A percentile compares a stretch with the other conserved stretches of the same genome.
Evolutionary conservation across 2,329 filamentous ascomycete species (phyloP).

Genomic region (Orbilia ellipsospora): DNA sequence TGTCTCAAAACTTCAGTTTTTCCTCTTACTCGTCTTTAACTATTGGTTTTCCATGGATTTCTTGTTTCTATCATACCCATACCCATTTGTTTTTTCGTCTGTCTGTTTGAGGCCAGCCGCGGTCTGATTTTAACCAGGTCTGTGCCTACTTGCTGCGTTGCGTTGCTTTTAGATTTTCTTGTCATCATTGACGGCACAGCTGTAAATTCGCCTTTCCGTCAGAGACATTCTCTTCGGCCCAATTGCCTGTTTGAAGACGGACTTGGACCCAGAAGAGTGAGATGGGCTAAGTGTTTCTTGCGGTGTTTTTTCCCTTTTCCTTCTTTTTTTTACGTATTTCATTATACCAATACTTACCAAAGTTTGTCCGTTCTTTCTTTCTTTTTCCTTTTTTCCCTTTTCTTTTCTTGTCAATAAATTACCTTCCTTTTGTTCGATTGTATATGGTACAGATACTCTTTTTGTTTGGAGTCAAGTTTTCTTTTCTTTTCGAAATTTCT

Average conservation of each 20-base stretch:
- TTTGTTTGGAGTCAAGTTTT: constrained; percentile 39
- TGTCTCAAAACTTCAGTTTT: constrained; percentile 41
- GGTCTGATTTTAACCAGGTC: constrained; percentile 1
- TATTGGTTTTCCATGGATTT: constrained; percentile 18
- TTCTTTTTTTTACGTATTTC: constrained; percentile 19
- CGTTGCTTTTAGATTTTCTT: constrained; percentile 27
- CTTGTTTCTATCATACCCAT: constrained; percentile 18
- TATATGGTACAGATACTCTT: constrained; percentile 6
- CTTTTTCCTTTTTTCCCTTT: constrained; percentile 1
- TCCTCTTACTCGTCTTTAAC: constrained; percentile 19
- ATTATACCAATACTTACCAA: constrained; percentile 48
- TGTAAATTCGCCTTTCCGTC: background rate
- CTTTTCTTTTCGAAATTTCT: constrained; percentile 23
- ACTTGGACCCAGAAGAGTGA: constrained; percentile 4
- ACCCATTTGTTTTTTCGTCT: constrained; percentile 15
- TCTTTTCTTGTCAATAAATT: constrained; percentile 11
- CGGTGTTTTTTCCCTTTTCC: constrained; percentile 11
- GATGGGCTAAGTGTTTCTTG: background rate
- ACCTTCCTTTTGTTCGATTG: constrained; percentile 6
- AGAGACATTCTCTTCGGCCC: background rate
- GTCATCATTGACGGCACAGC: background rate
- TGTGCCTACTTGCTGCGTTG: constrained; percentile 8
- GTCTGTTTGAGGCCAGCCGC: constrained; percentile 8
- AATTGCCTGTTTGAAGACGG: no score
- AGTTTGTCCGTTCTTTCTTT: constrained; percentile 23